Conservation (phyloP, 2,329 filamentous ascomycete genomes). For the Cadophora malorum region DNA sequence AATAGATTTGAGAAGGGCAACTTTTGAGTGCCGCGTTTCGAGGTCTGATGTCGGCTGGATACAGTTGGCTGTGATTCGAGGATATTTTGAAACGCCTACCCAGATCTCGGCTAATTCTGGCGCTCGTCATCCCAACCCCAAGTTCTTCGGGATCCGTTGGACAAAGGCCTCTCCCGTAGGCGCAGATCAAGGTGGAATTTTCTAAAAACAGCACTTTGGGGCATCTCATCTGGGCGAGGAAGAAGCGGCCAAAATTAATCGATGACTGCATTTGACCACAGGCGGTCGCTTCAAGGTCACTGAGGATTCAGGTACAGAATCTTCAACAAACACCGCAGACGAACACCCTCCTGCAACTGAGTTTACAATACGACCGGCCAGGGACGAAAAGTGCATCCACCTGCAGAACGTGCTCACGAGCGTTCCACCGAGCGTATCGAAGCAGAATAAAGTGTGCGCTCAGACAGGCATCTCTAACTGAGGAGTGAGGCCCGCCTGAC, state of each 20-base stretch:
- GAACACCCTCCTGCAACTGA: neutral
- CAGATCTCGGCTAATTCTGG: conserved; percentile 16
- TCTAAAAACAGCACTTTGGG: conserved; percentile 2
- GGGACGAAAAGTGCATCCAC: neutral
- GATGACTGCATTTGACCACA: conserved; percentile 11
- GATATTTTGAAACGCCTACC: conserved; percentile 26
- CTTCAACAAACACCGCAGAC: neutral
- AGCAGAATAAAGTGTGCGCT: neutral
- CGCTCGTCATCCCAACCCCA: conserved; percentile 16
- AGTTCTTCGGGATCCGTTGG: neutral
- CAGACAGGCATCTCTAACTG: conserved; percentile 14
- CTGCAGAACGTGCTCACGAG: neutral
- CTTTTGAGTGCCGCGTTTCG: conserved; percentile 24
- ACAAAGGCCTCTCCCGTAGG: conserved; percentile 14
- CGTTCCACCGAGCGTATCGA: conserved; percentile 9
- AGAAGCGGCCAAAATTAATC: conserved; percentile 10
- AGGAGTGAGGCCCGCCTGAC: conserved; percentile 11
- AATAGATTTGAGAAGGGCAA: neutral
- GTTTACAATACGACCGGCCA: neutral
- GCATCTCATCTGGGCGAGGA: conserved; percentile 2
- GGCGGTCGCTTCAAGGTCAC: neutral
- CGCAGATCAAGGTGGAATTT: conserved; percentile 4
- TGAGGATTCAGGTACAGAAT: conserved; percentile 7
- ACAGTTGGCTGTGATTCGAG: conserved; percentile 25
- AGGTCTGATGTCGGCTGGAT: conserved; percentile 19